phyloP scores from a whole-genome alignment of 306 rosid species.

The Castanea sativa region DNA sequence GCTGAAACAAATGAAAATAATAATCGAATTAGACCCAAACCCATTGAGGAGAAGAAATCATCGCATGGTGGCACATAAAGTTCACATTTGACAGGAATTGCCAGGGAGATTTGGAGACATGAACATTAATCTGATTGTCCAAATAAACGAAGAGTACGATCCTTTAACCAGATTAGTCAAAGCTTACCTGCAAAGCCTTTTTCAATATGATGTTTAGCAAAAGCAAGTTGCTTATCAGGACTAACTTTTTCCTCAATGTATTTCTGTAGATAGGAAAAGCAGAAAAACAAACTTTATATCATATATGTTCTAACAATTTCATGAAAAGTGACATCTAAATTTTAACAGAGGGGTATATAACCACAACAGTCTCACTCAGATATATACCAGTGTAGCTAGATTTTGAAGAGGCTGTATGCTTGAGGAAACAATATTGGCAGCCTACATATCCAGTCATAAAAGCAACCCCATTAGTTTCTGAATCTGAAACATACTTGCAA shows the following conservation, averaged over 20 bases:
- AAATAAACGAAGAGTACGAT: no score
- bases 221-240: constrained; percentile 47
- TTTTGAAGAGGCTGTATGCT: constrained; percentile 83
- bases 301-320: constrained; percentile 11
- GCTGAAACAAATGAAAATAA: constrained; percentile 38
- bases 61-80: background rate
- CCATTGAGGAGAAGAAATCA: background rate
- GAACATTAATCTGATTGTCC: no score
- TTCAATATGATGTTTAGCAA: constrained; percentile 43
- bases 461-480: background rate
- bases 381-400: constrained; percentile 42
- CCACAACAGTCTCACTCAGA: constrained; percentile 4
- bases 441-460: constrained; percentile 41
- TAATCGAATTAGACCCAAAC: background rate
- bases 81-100: background rate
- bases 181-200: constrained; percentile 73
- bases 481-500: no score
- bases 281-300: background rate
- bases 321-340: background rate
- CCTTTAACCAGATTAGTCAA: no score
- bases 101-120: background rate
- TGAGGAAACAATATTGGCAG: constrained; percentile 63
- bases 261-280: constrained; percentile 50
- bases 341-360: background rate
- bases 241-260: constrained; percentile 59